Evolutionary conservation across 2,329 filamentous ascomycete genomes (phyloP), one percentile per base, ranked within the genome.

Genomic region (Penicillium palitans): DNA sequence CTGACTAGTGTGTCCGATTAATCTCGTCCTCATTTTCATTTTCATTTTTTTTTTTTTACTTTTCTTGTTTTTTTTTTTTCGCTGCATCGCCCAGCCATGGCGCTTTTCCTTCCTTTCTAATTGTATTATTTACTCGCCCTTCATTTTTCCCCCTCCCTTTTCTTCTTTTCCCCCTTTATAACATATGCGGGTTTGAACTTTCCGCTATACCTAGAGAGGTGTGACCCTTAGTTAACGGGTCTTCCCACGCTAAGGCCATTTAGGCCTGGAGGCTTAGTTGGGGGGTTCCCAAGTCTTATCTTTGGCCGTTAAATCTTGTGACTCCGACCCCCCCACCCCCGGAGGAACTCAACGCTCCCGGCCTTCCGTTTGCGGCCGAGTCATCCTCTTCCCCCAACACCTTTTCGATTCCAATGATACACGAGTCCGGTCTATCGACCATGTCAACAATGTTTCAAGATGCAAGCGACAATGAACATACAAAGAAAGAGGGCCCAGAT

Each of bases 161-260:
- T 35, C 48, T 48, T 54, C 31, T 46, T 52, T 48, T 13, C 31
- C 37, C 40, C 49, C 21, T 29, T 40, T 10, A 44, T 31, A 24
- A 15, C 39, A 39, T 19, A 53, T 57, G 33, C 31, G 27, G 15
- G 15, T 52, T n/a, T 25, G 25, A 58, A 25, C 42, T 24, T 51
- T 51, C 29, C 25, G 21, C 9, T 24, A 31, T 63, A 58, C 42
- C 42, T 48, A 37, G 31, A 25, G 47, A 56, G 33, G 17, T 12
- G 19, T 24, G 59, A 61, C 63, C 65, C 57, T 65, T 44, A n/a
- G n/a, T n/a, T n/a, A 57, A 65, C 64, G 66, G 66, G 66, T 62
- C 60, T 61, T 35, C 49, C 58, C 49, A 61, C 62, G 61, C 64
- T 64, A 65, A 61, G 53, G 54, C 63, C 54, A 37, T 59, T 48